Evolutionary conservation across 2,329 filamentous ascomycete genomes (phyloP), one percentile per base, ranked within the genome.

Genomic region (Claviceps purpurea): DNA sequence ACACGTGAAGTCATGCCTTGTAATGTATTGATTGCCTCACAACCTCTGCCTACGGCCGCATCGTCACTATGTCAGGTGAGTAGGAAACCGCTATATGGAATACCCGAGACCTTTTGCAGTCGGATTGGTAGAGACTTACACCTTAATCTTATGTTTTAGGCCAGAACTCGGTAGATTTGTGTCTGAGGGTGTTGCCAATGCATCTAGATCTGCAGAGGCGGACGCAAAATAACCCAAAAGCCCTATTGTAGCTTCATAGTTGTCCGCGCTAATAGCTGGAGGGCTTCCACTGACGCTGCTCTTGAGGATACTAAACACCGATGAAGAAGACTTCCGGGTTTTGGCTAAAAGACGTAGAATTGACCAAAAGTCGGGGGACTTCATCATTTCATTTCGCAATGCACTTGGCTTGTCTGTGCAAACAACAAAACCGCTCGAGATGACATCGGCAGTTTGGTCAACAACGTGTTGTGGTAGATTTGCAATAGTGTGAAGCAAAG

Each of bases 291-390:
- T 78, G 2, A 89, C 81, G 26, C 90, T 82, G 51, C 79, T 82
- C 62, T 93, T 85, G 0, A 96, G 74, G n/a, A 97, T 86, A 51
- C 85, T 81, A 65, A 97, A 97, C 0, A 95, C 89, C 16, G 84
- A 76, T 0, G 83, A 75, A 2, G 89, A 86, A 26, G 85, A 84
- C 50, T 87, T 83, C 3, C 80, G 70, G 55, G 84, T 78, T 24
- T 75, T 73, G 47, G 87, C 82, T 18, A 98, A 72, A 37, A 82
- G 79, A 55, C 89, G 84, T 50, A 98, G 73, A 14, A 96, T 87
- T 5, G 85, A 85, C 93, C 93, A 98, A 67, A 98, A 97, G 63
- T 98, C 93, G 0, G 93, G 93, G 18, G 91, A 97, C 14, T 88
- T 91, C 69, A 95, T 94, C 59, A 97, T 87, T 69, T 97, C 91